Percentiles rank a stretch among this genome's conserved stretches.
Evolutionary conservation across 306 rosid genomes (phyloP).

Genomic region (Trichosanthes cucumerina): DNA sequence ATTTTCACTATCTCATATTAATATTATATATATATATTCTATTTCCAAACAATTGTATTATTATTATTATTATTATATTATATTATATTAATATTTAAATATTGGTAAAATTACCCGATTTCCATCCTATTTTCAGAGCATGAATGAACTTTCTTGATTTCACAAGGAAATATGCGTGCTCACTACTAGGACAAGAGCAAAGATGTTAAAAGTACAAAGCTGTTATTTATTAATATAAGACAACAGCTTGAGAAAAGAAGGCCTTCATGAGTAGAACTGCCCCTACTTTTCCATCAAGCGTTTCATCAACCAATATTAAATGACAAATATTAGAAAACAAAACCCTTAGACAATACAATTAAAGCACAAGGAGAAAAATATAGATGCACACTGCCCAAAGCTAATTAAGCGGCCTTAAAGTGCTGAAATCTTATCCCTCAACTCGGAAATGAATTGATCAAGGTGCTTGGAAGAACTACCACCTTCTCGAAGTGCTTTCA

Average conservation of each 20-base stretch:
- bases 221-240: too few species aligned
- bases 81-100: too few species aligned
- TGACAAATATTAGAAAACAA: background rate
- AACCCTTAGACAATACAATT: background rate
- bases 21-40: too few species aligned
- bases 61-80: too few species aligned
- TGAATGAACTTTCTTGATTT: too few species aligned
- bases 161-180: too few species aligned
- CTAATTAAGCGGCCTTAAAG: background rate
- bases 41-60: too few species aligned
- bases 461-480: slow-evolving; percentile 32
- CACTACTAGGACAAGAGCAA: too few species aligned
- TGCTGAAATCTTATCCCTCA: background rate
- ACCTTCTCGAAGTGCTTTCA: slow-evolving; percentile 19
- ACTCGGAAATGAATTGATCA: slow-evolving; percentile 4
- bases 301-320: background rate
- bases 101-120: too few species aligned
- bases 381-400: background rate
- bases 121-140: too few species aligned
- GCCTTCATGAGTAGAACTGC: background rate
- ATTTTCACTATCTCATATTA: too few species aligned
- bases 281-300: background rate
- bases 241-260: background rate
- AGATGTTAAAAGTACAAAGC: background rate
- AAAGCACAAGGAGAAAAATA: background rate